phyloP scores from a whole-genome alignment of 2,329 filamentous ascomycete genomes.

The Clarireedia hainanense region DNA sequence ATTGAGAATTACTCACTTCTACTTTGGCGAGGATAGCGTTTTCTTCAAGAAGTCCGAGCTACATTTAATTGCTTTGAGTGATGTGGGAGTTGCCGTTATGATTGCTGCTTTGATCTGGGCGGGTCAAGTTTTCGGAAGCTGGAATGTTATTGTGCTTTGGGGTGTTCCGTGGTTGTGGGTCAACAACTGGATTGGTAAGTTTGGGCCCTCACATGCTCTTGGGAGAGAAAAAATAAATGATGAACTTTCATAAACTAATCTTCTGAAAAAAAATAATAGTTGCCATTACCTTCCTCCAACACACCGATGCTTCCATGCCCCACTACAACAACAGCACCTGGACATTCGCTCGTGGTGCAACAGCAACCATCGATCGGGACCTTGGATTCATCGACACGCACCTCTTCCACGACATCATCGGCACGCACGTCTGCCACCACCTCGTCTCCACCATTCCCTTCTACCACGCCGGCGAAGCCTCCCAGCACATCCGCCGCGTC shows the following conservation, averaged over 20 bases:
- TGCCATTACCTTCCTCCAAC: slow-evolving; percentile 68
- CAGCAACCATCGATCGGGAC: slow-evolving; percentile 56
- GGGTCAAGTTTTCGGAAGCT: slow-evolving; percentile 44
- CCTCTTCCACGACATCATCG: slow-evolving; percentile 59
- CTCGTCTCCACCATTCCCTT: slow-evolving; percentile 54
- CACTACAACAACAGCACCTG: slow-evolving; percentile 52
- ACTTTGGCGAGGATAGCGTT: slow-evolving; percentile 54
- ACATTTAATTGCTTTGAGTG: slow-evolving; percentile 48
- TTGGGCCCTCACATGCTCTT: background rate
- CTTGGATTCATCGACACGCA: slow-evolving; percentile 58
- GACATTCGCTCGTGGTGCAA: slow-evolving; percentile 55
- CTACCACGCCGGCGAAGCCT: slow-evolving; percentile 53
- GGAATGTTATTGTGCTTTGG: slow-evolving; percentile 52
- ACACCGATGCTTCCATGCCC: slow-evolving; percentile 50
- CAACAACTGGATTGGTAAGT: slow-evolving; percentile 60
- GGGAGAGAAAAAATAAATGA: background rate
- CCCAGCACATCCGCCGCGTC: slow-evolving; percentile 46
- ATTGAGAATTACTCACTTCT: slow-evolving; percentile 32
- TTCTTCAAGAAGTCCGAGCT: slow-evolving; percentile 53
- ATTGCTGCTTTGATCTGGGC: slow-evolving; percentile 43
- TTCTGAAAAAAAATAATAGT: slow-evolving; percentile 37
- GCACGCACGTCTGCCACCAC: slow-evolving; percentile 57
- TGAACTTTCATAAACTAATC: no score
- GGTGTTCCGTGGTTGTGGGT: slow-evolving; percentile 60
- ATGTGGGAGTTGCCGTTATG: slow-evolving; percentile 50